Evolutionary conservation across 2,329 filamentous ascomycete species (phyloP).

Genomic region (Colletotrichum abscissum): DNA sequence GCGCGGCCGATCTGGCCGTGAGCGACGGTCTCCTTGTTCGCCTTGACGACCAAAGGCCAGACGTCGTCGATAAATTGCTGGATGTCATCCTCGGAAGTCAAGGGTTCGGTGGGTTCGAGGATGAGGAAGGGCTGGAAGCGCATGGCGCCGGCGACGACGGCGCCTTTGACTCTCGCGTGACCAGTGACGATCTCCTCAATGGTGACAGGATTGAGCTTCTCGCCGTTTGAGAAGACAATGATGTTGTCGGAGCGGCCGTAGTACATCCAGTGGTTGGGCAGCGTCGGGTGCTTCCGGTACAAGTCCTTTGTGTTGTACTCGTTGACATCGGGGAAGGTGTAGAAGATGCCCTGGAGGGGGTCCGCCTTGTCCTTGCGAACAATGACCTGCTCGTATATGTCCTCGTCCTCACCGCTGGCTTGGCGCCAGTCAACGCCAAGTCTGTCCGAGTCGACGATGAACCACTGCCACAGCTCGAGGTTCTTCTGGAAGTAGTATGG

Average conservation of each 20-base stretch:
- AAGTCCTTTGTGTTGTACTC: conserved; percentile 57
- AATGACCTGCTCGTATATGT: conserved; percentile 51
- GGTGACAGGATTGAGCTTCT: conserved; percentile 59
- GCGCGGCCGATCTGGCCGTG: conserved; percentile 57
- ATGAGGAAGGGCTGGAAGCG: conserved; percentile 59
- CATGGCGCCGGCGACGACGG: conserved; percentile 57
- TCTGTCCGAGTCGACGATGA: conserved; percentile 48
- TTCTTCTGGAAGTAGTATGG: conserved; percentile 51
- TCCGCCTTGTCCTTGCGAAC: conserved; percentile 49
- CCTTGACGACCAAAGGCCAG: conserved; percentile 56
- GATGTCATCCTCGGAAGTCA: conserved; percentile 38
- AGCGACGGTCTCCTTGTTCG: conserved; percentile 50
- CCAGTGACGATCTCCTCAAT: conserved; percentile 54
- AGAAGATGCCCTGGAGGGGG: conserved; percentile 53
- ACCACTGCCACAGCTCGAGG: conserved; percentile 25
- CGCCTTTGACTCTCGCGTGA: conserved; percentile 53
- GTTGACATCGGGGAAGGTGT: conserved; percentile 48
- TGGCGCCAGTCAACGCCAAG: conserved; percentile 55
- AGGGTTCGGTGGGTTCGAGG: conserved; percentile 54
- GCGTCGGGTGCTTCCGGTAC: conserved; percentile 50
- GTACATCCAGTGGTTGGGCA: conserved; percentile 49
- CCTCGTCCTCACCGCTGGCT: conserved; percentile 43
- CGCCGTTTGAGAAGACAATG: conserved; percentile 60
- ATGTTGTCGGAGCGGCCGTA: conserved; percentile 52
- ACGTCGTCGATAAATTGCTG: conserved; percentile 52